Base-by-base conservation (phyloP, 495 filamentous ascomycete genomes). In the Acidomyces sp. region DNA sequence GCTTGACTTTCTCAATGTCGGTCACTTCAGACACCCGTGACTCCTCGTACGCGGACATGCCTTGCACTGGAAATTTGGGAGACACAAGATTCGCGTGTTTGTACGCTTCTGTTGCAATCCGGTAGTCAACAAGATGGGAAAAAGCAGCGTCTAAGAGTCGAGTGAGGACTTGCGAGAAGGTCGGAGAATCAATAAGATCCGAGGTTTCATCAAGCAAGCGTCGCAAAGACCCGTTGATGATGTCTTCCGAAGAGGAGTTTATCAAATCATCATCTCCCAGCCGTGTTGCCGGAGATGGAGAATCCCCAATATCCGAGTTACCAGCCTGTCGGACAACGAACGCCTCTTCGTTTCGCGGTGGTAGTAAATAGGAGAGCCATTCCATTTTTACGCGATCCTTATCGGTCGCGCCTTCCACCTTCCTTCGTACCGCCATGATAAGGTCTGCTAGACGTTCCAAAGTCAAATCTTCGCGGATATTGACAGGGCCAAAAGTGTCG, bases 151-250 rank as follows among this genome's bases (percentile, higher is more conserved):
- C 85, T 46, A 96, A 80, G 41, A 95, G 73, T 44, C 80, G 74
- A 6, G 81, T 85, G 29, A 90, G 62, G 23, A 96, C 85, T 43
- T 78, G 75, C 5, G 77, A 71, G 60, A 95, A 94, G 15, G 79
- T 70, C 0, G 92, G 92, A 0, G 88, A 94, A 41, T 97, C 92
- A 49, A 97, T 81, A 13, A 96, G 68, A 59, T 97, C 90, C 16
- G 90, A 80, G 7, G 90, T 95, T 62, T 96, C 90, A 53, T 96
- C 86, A 1, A 97, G 67, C n/a, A 99, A 72, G 37, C 82, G 77
- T 35, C 88, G 81, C 49, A 96, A 73, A 21, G 69, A 64, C 32
- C 72, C 67, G 10, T 70, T 57, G 6, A 68, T 59, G 12, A 64
- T 5, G n/a, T 54, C 43, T 7, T 55, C 27, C 6, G 48, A 37